phyloP scores from a whole-genome alignment of 208 protist species.

The Crithidia fasciculata region DNA sequence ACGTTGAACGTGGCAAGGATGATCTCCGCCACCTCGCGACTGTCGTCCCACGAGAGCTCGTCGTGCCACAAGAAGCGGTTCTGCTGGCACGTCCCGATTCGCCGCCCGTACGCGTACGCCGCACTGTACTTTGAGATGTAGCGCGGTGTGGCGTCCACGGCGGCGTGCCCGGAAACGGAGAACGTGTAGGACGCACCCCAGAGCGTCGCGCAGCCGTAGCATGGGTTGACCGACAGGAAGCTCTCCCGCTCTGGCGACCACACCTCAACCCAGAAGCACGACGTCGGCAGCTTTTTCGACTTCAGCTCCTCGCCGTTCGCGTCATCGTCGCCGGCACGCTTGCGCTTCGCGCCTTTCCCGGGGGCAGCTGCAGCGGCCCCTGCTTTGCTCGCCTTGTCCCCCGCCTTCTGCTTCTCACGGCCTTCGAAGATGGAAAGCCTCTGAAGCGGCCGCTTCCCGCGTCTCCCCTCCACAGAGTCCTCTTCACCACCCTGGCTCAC shows the following conservation, averaged over 20 bases:
- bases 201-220: slow-evolving; percentile 65
- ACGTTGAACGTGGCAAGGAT: slow-evolving; percentile 64
- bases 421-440: slow-evolving; percentile 49
- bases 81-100: slow-evolving; percentile 62
- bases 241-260: slow-evolving; percentile 80
- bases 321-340: slow-evolving; percentile 1
- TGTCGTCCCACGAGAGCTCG: slow-evolving; percentile 78
- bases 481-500: neutral
- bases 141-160: slow-evolving; percentile 80
- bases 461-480: slow-evolving; percentile 4
- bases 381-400: neutral
- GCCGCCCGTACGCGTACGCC: slow-evolving; percentile 56
- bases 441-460: slow-evolving; percentile 8
- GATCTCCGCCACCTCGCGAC: slow-evolving; percentile 74
- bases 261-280: slow-evolving; percentile 90
- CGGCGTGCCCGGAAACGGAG: slow-evolving; percentile 65
- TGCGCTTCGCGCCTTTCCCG: slow-evolving; percentile 12
- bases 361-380: neutral
- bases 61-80: slow-evolving; percentile 83
- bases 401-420: slow-evolving; percentile 22
- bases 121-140: slow-evolving; percentile 87
- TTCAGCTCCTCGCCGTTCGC: slow-evolving; percentile 29
- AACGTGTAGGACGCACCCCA: slow-evolving; percentile 89
- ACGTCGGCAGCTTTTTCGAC: slow-evolving; percentile 66
- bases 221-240: slow-evolving; percentile 89